These are phyloP conservation scores for Celoporthe dispersa DNA, from an alignment of 2,329 filamentous ascomycete genomes.

Conservation along the genomic window DNA sequence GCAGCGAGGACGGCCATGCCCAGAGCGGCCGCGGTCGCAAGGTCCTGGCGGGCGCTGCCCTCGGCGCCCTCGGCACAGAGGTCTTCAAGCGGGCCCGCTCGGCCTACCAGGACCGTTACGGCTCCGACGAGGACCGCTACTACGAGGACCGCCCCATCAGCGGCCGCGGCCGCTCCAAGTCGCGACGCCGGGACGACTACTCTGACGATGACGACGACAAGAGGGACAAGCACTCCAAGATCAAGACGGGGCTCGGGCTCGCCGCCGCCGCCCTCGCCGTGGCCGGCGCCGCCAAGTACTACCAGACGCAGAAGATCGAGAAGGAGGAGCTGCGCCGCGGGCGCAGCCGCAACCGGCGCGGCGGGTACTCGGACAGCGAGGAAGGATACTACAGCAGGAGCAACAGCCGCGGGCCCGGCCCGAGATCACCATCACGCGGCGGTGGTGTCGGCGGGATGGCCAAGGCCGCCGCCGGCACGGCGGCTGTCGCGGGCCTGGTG, in stretches of 20 bases:
- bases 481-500: constrained; percentile 61
- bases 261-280: constrained; percentile 67
- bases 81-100: constrained; percentile 63
- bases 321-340: constrained; percentile 63
- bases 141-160: constrained; percentile 40
- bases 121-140: constrained; percentile 44
- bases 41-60: constrained; percentile 63
- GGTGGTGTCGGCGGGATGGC: constrained; percentile 54
- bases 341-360: constrained; percentile 53
- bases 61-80: constrained; percentile 67
- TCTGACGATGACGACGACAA: constrained; percentile 18
- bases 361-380: constrained; percentile 43
- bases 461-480: constrained; percentile 62
- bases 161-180: constrained; percentile 42
- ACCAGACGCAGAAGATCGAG: constrained; percentile 62
- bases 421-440: constrained; percentile 34
- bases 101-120: constrained; percentile 60
- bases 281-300: constrained; percentile 68
- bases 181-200: constrained; percentile 32
- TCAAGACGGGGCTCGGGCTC: constrained; percentile 66
- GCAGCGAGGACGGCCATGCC: constrained; percentile 48
- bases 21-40: constrained; percentile 60
- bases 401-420: constrained; percentile 38
- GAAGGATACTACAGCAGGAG: constrained; percentile 47
- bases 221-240: constrained; percentile 47